A percentile compares a stretch with the other conserved stretches of the same genome.
Conservation (phyloP, 371 early-diverging fungal genomes). For the Apophysomyces sp. region DNA sequence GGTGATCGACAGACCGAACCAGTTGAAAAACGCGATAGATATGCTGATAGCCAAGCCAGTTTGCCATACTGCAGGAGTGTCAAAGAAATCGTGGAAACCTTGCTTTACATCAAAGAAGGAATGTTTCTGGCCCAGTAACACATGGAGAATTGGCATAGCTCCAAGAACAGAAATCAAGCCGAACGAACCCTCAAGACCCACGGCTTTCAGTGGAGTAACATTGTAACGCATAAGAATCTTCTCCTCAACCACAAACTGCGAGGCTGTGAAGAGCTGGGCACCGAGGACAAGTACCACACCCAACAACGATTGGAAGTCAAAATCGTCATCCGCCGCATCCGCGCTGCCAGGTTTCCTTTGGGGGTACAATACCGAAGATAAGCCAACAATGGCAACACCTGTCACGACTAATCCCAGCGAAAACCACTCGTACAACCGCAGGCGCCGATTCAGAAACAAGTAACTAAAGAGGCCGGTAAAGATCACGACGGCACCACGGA, state of each 20-base stretch:
- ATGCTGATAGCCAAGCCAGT: constrained; percentile 80
- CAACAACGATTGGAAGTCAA: constrained; percentile 44
- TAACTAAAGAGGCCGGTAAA: constrained; percentile 89
- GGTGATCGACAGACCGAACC: constrained; percentile 93
- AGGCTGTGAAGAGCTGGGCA: constrained; percentile 91
- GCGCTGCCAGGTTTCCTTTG: constrained; percentile 28
- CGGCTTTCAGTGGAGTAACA: constrained; percentile 84
- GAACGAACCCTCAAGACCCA: constrained; percentile 92
- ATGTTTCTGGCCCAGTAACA: constrained; percentile 58
- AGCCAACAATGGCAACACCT: constrained; percentile 88
- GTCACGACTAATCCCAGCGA: constrained; percentile 76
- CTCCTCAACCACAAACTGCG: constrained; percentile 95
- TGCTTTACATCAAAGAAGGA: constrained; percentile 77
- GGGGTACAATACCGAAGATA: constrained; percentile 62
- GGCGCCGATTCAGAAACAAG: constrained; percentile 76
- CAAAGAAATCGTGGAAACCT: constrained; percentile 76
- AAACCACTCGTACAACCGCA: constrained; percentile 79
- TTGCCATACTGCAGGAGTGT: constrained; percentile 65
- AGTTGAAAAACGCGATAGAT: constrained; percentile 93
- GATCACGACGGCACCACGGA: constrained; percentile 93
- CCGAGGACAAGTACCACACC: constrained; percentile 84
- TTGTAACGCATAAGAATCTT: constrained; percentile 80
- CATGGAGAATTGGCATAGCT: constrained; percentile 78
- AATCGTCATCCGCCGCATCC: not conserved
- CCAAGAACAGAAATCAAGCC: constrained; percentile 73